Base-by-base conservation (phyloP, 2,329 filamentous ascomycete species). In the Calonectria crousiana region DNA sequence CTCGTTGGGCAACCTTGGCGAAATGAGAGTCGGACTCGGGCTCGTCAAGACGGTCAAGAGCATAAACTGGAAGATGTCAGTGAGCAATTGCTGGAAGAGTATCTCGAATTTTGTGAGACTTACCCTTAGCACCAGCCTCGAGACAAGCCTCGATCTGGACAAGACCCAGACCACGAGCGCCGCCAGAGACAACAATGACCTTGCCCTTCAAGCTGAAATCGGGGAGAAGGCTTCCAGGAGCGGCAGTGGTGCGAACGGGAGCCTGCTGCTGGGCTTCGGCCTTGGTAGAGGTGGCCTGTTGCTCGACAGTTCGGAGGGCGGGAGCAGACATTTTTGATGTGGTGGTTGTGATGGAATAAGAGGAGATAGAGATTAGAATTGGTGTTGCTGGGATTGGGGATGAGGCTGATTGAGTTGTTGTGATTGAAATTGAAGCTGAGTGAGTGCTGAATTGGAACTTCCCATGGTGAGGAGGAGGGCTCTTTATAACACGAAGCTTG, bases 151-250 rank as follows among this genome's bases (percentile, higher is more conserved):
- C 94, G 52, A 93, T 91, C 83, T 96, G 94, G 28, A 93, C 93
- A 51, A 97, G 87, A 51, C 95, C 95, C 13, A 97, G 88, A 3
- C 95, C 95, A 74, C 94, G 90, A 10, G 92, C 95, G 71, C 90
- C 95, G 62, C 95, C 95, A 2, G 94, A 94, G 26, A 97, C 93
- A 56, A 95, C 85, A 68, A 96, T 89, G 20, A 96, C 92, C 84
- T 93, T 95, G 84, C 91, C 90, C 76, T 90, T 89, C 76, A 97
- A 89, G 80, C 90, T 93, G 87, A 97, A 97, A 81, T 97, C 95
- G 56, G 93, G 92, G 66, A 96, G 84, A 16, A 84, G 74, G 36
- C 82, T 79, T 41, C 82, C 69, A 53, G 81, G 73, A 53, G 68
- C 74, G 36, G 76, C 67, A 23, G 73, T 68, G 38, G 78, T 78